Evolutionary conservation across 805 yeast genomes (phyloP), one percentile per base, ranked within the genome.

Genomic region (Candida mattraensis): DNA sequence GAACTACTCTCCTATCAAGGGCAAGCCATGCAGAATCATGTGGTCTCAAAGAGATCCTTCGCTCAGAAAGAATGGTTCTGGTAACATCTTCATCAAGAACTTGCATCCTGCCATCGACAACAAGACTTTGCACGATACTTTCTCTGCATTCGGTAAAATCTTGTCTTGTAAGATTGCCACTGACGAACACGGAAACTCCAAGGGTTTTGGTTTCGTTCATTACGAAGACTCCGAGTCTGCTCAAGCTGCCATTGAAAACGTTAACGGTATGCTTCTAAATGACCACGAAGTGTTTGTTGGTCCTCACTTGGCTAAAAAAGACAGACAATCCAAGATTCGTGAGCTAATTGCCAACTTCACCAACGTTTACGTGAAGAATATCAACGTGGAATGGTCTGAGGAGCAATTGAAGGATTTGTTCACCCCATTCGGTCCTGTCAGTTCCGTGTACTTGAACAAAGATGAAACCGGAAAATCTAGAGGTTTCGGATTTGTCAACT

Each of bases 11-110:
- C 80, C 80, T 58, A 81, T 93, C 71, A 89, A 89, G 68, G 97
- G 96, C 61, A 87, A 83, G 61, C 88, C 96, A 58, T 88, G 97
- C 73, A 87, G 99, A 70, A 91, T 93, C 74, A 93, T 93, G 98
- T 88, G 98, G 97, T 88, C 97, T 53, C 98, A 93, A 76, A 87
- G 98, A 72, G 98, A 93, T 66, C 98, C 99, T 50, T 77, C 96
- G 45, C 67, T 81, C 58, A 86, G 99, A 78, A 87, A 83, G 76
- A 82, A 82, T 61, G 97, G 97, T 66, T 83, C 87, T 48, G 97
- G 96, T 61, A 93, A 93, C 78, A 82, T 93, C 52, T 93, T 84
- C 80, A 91, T 93, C 74, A 93, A 93, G 82, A 93, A 93, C 80
- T 80, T 93, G 70, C 96, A 91, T 69, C 94, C 96, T 44, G 95